Evolutionary conservation across 2,329 filamentous ascomycete species (phyloP).

Genomic region (Mycogone perniciosa): DNA sequence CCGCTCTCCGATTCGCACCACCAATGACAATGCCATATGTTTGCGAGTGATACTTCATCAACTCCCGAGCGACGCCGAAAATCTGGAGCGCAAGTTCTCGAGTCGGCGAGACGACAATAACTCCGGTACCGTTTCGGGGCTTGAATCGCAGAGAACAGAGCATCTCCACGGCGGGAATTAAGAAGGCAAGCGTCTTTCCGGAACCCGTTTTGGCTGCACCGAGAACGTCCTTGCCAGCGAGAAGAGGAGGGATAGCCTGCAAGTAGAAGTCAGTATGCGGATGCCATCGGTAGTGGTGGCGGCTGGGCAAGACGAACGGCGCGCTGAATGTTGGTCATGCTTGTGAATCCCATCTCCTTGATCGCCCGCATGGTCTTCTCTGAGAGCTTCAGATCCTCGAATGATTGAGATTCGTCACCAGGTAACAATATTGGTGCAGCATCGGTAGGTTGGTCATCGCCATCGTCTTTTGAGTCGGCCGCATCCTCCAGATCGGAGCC

Average conservation of each 20-base stretch:
- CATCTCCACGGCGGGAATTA: slow-evolving; percentile 93
- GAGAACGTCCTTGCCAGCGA: slow-evolving; percentile 86
- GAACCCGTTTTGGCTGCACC: slow-evolving; percentile 95
- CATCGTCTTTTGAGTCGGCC: slow-evolving; percentile 16
- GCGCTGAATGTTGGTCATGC: slow-evolving; percentile 92
- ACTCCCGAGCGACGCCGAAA: slow-evolving; percentile 86
- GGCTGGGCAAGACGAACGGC: slow-evolving; percentile 32
- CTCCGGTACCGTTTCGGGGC: slow-evolving; percentile 86
- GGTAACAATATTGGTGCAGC: slow-evolving; percentile 46
- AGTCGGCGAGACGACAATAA: slow-evolving; percentile 75
- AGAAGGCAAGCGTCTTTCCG: slow-evolving; percentile 90
- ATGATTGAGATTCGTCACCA: slow-evolving; percentile 60
- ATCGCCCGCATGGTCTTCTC: slow-evolving; percentile 87
- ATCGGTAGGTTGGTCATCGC: slow-evolving; percentile 30
- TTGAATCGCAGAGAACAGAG: slow-evolving; percentile 86
- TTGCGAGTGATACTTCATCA: slow-evolving; percentile 89
- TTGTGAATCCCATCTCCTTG: slow-evolving; percentile 84
- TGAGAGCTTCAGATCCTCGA: slow-evolving; percentile 76
- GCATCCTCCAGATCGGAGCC: slow-evolving; percentile 20
- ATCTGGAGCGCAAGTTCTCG: slow-evolving; percentile 71
- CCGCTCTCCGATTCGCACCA: slow-evolving; percentile 82
- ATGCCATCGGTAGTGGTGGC: not conserved
- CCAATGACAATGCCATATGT: slow-evolving; percentile 96
- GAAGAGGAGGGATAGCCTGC: slow-evolving; percentile 71
- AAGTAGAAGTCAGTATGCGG: not conserved